Percentiles rank a stretch among this genome's conserved stretches.
These are phyloP conservation scores for Massospora cicadina DNA, from an alignment of 371 early-diverging fungal genomes.

Conservation along the genomic window DNA sequence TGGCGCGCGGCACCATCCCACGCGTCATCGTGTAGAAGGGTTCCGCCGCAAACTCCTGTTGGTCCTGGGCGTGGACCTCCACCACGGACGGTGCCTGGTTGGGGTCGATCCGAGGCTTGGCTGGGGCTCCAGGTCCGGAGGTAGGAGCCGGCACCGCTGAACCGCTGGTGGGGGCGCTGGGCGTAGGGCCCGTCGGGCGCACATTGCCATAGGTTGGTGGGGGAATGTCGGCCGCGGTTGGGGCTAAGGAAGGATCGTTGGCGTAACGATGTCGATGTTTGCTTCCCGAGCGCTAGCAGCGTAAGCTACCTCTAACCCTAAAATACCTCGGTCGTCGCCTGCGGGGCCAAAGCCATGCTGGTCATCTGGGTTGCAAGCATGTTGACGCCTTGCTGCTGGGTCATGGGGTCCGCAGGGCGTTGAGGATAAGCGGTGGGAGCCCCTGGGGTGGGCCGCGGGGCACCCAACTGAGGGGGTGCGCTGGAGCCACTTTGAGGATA, in stretches of 20 bases:
- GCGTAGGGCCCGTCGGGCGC: not conserved
- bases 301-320: not conserved
- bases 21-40: constrained; percentile 53
- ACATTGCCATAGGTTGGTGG: not conserved
- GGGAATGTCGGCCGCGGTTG: not conserved
- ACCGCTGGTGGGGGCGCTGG: not conserved
- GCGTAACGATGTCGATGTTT: constrained; percentile 2
- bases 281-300: not conserved
- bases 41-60: constrained; percentile 32
- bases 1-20: constrained; percentile 52
- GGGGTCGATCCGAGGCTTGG: constrained; percentile 66
- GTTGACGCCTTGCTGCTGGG: not conserved
- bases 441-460: not conserved
- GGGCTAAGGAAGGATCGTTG: constrained; percentile 3
- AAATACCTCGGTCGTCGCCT: not conserved
- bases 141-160: not conserved
- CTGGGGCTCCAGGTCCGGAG: constrained; percentile 16
- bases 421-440: not conserved
- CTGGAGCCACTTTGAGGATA: not conserved
- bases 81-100: constrained; percentile 86
- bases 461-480: not conserved
- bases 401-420: not conserved
- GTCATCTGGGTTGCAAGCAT: not conserved
- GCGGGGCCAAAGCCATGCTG: not conserved
- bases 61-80: constrained; percentile 58